Evolutionary conservation across 164 flowering plant genomes (phyloP).

Genomic region (Houttuynia cordata): DNA sequence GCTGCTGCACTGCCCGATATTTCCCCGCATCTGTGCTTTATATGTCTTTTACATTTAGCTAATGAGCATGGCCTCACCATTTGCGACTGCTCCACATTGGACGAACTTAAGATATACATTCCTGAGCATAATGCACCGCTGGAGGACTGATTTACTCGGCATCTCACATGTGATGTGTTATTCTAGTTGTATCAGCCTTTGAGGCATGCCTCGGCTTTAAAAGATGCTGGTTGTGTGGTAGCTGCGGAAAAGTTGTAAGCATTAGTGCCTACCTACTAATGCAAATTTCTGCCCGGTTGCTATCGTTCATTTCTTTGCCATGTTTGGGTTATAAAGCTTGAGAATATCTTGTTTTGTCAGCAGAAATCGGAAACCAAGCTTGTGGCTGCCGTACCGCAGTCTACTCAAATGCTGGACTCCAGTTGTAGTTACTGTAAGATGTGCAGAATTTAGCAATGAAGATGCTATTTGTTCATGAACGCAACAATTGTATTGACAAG

Average conservation of each 20-base stretch:
- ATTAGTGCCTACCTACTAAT: too few relatives aligned
- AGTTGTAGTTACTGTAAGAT: not conserved
- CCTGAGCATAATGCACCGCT: constrained; percentile 8
- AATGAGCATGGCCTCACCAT: constrained; percentile 60
- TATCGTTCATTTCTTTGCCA: not conserved
- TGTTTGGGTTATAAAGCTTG: not conserved
- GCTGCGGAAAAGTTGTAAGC: too few relatives aligned
- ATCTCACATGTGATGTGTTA: not conserved
- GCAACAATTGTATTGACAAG: not conserved
- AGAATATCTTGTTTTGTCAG: not conserved
- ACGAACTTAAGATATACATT: constrained; percentile 44
- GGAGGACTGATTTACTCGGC: not conserved
- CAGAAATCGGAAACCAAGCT: not conserved
- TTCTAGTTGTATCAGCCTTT: not conserved
- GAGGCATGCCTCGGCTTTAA: too few relatives aligned
- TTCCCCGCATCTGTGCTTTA: constrained; percentile 77
- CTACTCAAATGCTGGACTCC: not conserved
- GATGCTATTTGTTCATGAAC: not conserved
- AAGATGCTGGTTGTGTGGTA: too few relatives aligned
- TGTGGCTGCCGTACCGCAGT: not conserved
- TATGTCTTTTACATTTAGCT: constrained; percentile 75
- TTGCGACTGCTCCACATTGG: constrained; percentile 31
- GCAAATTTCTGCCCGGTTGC: too few relatives aligned
- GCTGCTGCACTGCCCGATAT: constrained; percentile 37
- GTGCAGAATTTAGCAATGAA: not conserved